Evolutionary conservation across 2,329 filamentous ascomycete genomes (phyloP), one percentile per base, ranked within the genome.

Genomic region (Fusarium sp.): DNA sequence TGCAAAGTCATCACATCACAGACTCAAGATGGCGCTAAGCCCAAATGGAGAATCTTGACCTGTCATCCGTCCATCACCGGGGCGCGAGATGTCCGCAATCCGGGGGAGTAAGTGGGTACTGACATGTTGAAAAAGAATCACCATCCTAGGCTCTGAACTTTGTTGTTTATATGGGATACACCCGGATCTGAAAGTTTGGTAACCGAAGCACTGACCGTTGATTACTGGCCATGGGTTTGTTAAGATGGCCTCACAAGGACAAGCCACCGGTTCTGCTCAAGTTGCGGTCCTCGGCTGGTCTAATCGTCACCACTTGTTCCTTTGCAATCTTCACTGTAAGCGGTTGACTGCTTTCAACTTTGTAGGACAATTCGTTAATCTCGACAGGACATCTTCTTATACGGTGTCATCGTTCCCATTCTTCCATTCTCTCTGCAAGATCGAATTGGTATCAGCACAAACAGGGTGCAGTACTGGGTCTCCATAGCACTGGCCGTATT

Each of bases 291-390:
- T 80, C 78, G 24, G 63, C 76, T 47, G 67, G 68, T 12, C 68
- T 79, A 23, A 78, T 80, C 43, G 74, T 79, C 26, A 70, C 74
- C 18, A 78, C 76, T 24, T 77, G 75, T 23, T 72, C 76, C 23
- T 77, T 76, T 68, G 78, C 78, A 26, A 71, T 78, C n/a, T 79
- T 79, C 49, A 78, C 78, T 42, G 78, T 79, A 70, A 65, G 66
- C 49, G 50, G 21, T 12, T 3, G 10, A 15, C 28, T 37, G 8
- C 44, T 41, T 43, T n/a, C 20, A 13, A 31, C 10, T 12, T 18
- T n/a, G 13, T 8, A 20, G 13, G 21, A 8, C 26, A 33, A 11
- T 16, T 8, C 23, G 31, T 49, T 68, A 42, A 70, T 26, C n/a
- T n/a, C n/a, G 4, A 20, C 48, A 79, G 78, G 78, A 80, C 42